These are phyloP conservation scores for Candida tropicalis DNA, from an alignment of 1,139 yeast species.

Conservation along the genomic window DNA sequence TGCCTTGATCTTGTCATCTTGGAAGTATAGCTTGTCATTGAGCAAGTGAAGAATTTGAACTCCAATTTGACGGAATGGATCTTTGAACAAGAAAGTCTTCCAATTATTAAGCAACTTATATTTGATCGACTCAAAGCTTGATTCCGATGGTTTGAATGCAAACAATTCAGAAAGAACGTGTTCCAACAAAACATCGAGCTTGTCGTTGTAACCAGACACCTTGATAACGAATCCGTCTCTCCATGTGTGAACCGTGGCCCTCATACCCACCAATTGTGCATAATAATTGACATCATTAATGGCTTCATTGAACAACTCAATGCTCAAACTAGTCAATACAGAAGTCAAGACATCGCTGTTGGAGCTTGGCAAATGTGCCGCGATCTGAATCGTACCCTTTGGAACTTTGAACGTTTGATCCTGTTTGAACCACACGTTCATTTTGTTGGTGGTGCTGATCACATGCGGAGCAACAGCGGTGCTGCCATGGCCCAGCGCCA, in stretches of 20 bases:
- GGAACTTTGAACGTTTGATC: constrained; percentile 92
- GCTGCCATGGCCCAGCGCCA: constrained; percentile 34
- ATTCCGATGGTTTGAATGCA: constrained; percentile 53
- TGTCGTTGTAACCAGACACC: constrained; percentile 82
- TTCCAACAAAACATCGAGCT: constrained; percentile 62
- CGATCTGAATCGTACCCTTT: constrained; percentile 69
- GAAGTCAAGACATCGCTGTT: constrained; percentile 57
- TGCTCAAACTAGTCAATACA: constrained; percentile 61
- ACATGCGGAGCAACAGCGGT: constrained; percentile 43
- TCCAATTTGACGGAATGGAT: constrained; percentile 77
- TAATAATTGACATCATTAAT: constrained; percentile 78
- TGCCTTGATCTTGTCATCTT: constrained; percentile 61
- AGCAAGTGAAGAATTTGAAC: constrained; percentile 60
- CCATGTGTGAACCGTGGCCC: constrained; percentile 57
- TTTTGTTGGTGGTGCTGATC: constrained; percentile 33
- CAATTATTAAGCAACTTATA: constrained; percentile 63
- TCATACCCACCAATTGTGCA: constrained; percentile 81
- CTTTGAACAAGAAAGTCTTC: constrained; percentile 70
- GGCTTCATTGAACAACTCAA: constrained; percentile 73
- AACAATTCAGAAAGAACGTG: constrained; percentile 57
- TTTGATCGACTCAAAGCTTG: constrained; percentile 67
- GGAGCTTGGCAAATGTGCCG: constrained; percentile 67
- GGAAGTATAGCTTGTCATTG: constrained; percentile 70
- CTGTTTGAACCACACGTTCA: constrained; percentile 80
- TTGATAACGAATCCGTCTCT: constrained; percentile 73